A percentile compares a stretch with the other conserved stretches of the same genome.
Conservation (phyloP, 371 early-diverging fungal genomes). For the Circinella minor region DNA sequence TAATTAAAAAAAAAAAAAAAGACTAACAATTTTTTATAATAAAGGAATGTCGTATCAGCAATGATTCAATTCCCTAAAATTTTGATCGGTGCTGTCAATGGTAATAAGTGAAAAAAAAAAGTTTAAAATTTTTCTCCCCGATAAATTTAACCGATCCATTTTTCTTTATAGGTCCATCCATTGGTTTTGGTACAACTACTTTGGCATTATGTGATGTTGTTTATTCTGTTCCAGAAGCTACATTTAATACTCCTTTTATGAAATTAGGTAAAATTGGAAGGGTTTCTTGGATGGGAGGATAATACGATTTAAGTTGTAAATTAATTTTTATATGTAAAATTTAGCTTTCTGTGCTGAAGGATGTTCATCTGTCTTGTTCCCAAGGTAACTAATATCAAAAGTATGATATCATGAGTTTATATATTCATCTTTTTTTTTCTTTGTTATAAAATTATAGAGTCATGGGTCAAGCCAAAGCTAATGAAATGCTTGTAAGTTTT, state of each 20-base stretch:
- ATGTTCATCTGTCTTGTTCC: conserved; percentile 66
- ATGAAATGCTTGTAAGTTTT: conserved; percentile 62
- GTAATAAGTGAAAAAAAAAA: conserved; percentile 27
- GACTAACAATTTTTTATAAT: not conserved
- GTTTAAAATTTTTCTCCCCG: not conserved
- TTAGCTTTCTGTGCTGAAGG: conserved; percentile 73
- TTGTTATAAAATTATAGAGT: conserved; percentile 32
- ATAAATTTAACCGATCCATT: not conserved
- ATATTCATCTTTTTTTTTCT: not conserved
- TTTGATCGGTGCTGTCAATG: conserved; percentile 77
- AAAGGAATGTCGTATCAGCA: conserved; percentile 55
- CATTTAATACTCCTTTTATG: conserved; percentile 75
- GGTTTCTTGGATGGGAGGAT: not conserved
- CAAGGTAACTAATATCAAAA: conserved; percentile 35
- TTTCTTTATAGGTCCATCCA: conserved; percentile 59
- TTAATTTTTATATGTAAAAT: not conserved
- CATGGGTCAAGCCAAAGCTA: conserved; percentile 64
- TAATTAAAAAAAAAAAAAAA: too few relatives aligned
- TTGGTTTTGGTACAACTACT: conserved; percentile 74
- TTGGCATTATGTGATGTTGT: conserved; percentile 74
- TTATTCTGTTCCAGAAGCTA: conserved; percentile 65
- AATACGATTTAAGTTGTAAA: not conserved
- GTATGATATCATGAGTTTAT: not conserved
- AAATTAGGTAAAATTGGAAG: conserved; percentile 46
- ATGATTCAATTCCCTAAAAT: conserved; percentile 74